phyloP scores from a whole-genome alignment of 148 eudicot genomes.

The Tetragonia tetragonoides region DNA sequence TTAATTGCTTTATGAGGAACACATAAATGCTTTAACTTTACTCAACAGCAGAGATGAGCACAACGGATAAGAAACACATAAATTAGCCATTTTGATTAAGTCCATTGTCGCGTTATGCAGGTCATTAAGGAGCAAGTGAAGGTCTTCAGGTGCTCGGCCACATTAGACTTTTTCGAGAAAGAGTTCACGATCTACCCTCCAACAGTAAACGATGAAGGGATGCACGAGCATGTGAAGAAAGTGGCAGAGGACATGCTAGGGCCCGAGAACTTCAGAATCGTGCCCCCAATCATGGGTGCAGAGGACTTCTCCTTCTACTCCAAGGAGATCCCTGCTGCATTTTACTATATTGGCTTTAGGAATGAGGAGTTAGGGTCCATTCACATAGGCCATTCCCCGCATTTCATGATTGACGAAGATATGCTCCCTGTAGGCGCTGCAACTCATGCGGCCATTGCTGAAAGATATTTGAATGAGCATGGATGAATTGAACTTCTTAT shows the following conservation, averaged over 20 bases:
- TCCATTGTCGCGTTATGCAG: conserved; percentile 21
- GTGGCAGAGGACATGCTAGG: conserved; percentile 53
- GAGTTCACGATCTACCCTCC: conserved; percentile 65
- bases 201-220: conserved; percentile 52
- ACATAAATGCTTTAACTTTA: too few relatives aligned
- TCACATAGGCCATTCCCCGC: conserved; percentile 69
- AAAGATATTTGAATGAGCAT: conserved; percentile 59
- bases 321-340: conserved; percentile 57
- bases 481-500: background rate
- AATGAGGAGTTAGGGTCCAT: conserved; percentile 59
- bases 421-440: conserved; percentile 75
- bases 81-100: background rate
- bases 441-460: conserved; percentile 73
- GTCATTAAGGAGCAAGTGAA: conserved; percentile 62
- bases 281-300: conserved; percentile 65
- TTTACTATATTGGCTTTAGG: conserved; percentile 61
- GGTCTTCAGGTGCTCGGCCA: conserved; percentile 61
- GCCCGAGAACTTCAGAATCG: conserved; percentile 34
- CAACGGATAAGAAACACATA: too few relatives aligned
- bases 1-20: too few relatives aligned
- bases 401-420: conserved; percentile 68
- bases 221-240: conserved; percentile 61
- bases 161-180: conserved; percentile 60
- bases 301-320: conserved; percentile 89
- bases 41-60: too few relatives aligned